These are phyloP conservation scores for Spergularia marina DNA, from an alignment of 148 eudicot species.

Conservation along the genomic window DNA sequence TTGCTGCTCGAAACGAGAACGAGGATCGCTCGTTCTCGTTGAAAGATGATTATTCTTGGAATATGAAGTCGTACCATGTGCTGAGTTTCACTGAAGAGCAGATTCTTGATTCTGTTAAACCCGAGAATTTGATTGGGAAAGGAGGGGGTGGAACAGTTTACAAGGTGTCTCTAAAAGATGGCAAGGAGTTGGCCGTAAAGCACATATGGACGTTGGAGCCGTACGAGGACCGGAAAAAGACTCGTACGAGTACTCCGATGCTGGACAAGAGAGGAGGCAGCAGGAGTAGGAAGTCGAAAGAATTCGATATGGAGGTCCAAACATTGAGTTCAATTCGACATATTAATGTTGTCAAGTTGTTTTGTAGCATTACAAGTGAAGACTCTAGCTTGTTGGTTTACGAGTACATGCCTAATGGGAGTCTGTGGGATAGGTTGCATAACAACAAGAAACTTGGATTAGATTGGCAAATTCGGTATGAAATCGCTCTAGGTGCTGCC, in stretches of 20 bases:
- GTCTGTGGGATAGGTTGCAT: slow-evolving; percentile 82
- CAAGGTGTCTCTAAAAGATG: slow-evolving; percentile 51
- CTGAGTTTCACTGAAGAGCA: slow-evolving; percentile 75
- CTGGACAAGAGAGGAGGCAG: slow-evolving; percentile 35
- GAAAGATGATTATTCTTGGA: slow-evolving; percentile 74
- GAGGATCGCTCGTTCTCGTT: slow-evolving; percentile 39
- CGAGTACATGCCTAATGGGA: slow-evolving; percentile 86
- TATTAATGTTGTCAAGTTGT: slow-evolving; percentile 81
- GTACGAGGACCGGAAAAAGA: slow-evolving; percentile 29
- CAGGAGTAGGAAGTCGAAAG: slow-evolving; percentile 39
- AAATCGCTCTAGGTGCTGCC: slow-evolving; percentile 81
- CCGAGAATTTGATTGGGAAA: slow-evolving; percentile 83
- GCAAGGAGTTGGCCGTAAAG: slow-evolving; percentile 73
- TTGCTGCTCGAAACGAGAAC: slow-evolving; percentile 15
- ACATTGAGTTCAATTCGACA: slow-evolving; percentile 87
- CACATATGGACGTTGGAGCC: slow-evolving; percentile 62
- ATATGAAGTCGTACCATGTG: slow-evolving; percentile 79
- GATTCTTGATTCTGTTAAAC: slow-evolving; percentile 66
- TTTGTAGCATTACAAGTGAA: slow-evolving; percentile 80
- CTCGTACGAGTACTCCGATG: slow-evolving; percentile 48
- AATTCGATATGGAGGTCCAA: slow-evolving; percentile 82
- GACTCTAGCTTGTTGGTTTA: slow-evolving; percentile 90
- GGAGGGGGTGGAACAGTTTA: slow-evolving; percentile 93
- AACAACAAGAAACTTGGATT: slow-evolving; percentile 38
- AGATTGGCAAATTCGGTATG: slow-evolving; percentile 79